Evolutionary conservation across 768 basidiomycete species (phyloP).

Genomic region (Amanita exitialis): DNA sequence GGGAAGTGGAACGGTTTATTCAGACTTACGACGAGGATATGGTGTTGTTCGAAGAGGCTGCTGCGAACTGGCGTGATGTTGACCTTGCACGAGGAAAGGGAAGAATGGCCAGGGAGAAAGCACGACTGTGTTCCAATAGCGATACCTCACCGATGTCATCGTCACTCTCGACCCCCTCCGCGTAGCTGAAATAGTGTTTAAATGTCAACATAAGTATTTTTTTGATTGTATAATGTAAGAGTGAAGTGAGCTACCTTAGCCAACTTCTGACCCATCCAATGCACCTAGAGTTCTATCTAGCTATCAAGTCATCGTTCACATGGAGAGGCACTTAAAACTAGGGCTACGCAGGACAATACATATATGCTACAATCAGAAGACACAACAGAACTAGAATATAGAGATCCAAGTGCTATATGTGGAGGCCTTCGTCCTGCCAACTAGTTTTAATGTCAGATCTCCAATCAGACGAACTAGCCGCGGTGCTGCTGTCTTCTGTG

Average conservation of each 20-base stretch:
- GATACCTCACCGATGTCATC: background rate
- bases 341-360: background rate
- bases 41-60: constrained; percentile 41
- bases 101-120: constrained; percentile 54
- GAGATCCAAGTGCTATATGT: background rate
- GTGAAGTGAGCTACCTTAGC: too few relatives aligned
- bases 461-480: too few relatives aligned
- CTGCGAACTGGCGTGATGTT: constrained; percentile 50
- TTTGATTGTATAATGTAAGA: too few relatives aligned
- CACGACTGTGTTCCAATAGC: constrained; percentile 14
- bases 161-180: too few relatives aligned
- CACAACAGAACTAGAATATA: background rate
- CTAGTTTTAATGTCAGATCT: background rate
- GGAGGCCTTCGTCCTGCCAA: background rate
- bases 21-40: constrained; percentile 39
- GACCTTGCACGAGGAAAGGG: constrained; percentile 70
- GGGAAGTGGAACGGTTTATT: constrained; percentile 42
- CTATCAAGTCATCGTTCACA: background rate
- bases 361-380: background rate
- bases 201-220: too few relatives aligned
- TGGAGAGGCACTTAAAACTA: background rate
- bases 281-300: background rate
- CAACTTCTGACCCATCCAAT: too few relatives aligned
- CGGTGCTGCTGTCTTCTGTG: too few relatives aligned
- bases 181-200: background rate